Percentiles rank a stretch among this genome's conserved stretches.
These are phyloP conservation scores for Leccinum barrowsii DNA, from an alignment of 768 basidiomycete species.

Conservation along the genomic window DNA sequence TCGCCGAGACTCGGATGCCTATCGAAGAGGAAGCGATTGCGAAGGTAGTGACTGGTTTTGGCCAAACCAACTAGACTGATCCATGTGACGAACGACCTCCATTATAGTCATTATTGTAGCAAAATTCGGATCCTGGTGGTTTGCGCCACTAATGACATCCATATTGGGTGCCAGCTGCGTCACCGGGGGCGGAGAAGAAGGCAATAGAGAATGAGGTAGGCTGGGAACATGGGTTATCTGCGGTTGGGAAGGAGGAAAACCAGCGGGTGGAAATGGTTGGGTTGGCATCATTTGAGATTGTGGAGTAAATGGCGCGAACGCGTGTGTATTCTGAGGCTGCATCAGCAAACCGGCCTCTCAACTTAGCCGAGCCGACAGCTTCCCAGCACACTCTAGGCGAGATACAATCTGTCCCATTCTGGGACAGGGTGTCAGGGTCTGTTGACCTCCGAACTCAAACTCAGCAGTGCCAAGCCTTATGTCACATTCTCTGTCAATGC, in stretches of 20 bases:
- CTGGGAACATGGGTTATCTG: conserved; percentile 8
- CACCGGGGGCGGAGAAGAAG: conserved; percentile 15
- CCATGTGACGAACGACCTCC: conserved; percentile 30
- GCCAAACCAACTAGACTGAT: conserved; percentile 18
- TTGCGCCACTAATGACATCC: conserved; percentile 6
- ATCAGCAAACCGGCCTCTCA: no score
- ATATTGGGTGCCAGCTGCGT: conserved; percentile 13
- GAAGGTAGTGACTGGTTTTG: conserved; percentile 16
- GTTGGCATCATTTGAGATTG: conserved; percentile 18
- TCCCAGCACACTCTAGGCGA: no score
- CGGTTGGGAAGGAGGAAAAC: conserved; percentile 17
- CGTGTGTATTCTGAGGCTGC: conserved; percentile 15
- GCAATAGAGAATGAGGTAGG: conserved; percentile 9
- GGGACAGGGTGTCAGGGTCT: no score
- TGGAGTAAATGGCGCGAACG: conserved; percentile 11
- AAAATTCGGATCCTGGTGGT: conserved; percentile 18
- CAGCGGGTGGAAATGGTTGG: conserved; percentile 13
- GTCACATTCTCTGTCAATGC: no score
- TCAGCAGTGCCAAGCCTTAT: no score
- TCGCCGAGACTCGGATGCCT: conserved; percentile 47
- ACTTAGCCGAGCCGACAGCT: no score
- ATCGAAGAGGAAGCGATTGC: conserved; percentile 7
- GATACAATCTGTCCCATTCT: no score
- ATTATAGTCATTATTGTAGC: conserved; percentile 29
- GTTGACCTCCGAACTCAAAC: no score